Percentiles rank a stretch among this genome's conserved stretches.
Evolutionary conservation across 352 stramenopile species (phyloP).

Genomic region (Phytophthora hibernalis): DNA sequence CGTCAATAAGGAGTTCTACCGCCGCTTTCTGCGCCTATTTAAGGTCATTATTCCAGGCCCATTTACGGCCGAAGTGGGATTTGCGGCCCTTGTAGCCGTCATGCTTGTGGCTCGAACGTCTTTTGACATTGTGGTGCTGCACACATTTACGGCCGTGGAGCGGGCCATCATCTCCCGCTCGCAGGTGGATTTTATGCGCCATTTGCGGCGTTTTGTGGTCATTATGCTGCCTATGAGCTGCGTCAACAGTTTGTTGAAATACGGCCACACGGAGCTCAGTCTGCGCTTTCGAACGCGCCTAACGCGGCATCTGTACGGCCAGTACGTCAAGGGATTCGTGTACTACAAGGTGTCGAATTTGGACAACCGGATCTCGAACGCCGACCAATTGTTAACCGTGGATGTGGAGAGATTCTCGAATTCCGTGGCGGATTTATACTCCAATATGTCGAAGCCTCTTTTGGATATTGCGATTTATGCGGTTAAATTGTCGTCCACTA

Average conservation of each 20-base stretch:
- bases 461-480: constrained; percentile 87
- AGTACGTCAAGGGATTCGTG: constrained; percentile 90
- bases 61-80: constrained; percentile 75
- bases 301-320: constrained; percentile 79
- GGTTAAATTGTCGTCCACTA: constrained; percentile 67
- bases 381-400: constrained; percentile 87
- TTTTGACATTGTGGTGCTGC: constrained; percentile 81
- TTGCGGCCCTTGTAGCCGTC: constrained; percentile 65
- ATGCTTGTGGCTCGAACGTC: constrained; percentile 75
- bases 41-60: constrained; percentile 73
- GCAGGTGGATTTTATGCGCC: constrained; percentile 61
- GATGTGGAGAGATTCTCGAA: constrained; percentile 88
- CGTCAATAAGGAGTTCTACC: constrained; percentile 75
- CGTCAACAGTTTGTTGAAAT: constrained; percentile 86
- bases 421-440: constrained; percentile 89
- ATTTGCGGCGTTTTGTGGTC: constrained; percentile 77
- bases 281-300: constrained; percentile 87
- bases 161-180: constrained; percentile 81
- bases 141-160: constrained; percentile 81
- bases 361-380: constrained; percentile 89
- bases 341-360: constrained; percentile 94
- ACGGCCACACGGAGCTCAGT: constrained; percentile 80
- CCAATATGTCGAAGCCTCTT: constrained; percentile 87
- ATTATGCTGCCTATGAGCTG: constrained; percentile 83
- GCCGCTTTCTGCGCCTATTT: constrained; percentile 73